Conservation (phyloP, 75 land plant genomes). For the Cunninghamia lanceolata region DNA sequence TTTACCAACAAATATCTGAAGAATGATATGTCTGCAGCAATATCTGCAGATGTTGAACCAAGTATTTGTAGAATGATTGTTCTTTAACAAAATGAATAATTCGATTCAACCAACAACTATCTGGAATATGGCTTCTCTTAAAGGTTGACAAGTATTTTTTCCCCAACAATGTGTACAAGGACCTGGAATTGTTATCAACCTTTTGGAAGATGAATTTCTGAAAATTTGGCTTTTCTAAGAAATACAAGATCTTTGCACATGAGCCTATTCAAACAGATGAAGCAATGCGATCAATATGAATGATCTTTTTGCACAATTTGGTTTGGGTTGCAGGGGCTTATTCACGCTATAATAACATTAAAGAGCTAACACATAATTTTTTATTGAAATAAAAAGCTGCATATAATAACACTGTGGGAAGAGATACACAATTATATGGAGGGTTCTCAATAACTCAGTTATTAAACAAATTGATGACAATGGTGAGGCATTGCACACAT, state of each 20-base stretch:
- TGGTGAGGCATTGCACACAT: neutral
- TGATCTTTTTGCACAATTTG: neutral
- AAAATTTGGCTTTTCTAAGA: neutral
- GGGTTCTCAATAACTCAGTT: neutral
- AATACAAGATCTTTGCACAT: neutral
- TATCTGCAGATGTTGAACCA: too few species aligned
- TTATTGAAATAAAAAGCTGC: neutral
- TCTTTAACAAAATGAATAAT: too few species aligned
- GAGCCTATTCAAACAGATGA: neutral
- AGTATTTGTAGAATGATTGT: too few species aligned
- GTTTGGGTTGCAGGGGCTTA: neutral
- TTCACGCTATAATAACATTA: neutral
- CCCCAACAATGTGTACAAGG: neutral
- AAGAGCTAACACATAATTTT: too few species aligned
- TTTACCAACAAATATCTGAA: too few species aligned
- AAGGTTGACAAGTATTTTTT: too few species aligned
- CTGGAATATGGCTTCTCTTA: neutral
- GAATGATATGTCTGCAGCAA: too few species aligned
- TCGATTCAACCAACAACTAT: too few species aligned
- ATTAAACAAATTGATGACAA: neutral
- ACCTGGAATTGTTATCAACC: neutral
- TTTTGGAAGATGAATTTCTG: neutral
- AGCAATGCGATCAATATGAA: neutral
- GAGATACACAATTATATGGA: neutral
- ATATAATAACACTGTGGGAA: neutral